Evolutionary conservation across 192 early-diverging fungal genomes (phyloP), one percentile per base, ranked within the genome.

Genomic region (Martensiomyces pterosporus): DNA sequence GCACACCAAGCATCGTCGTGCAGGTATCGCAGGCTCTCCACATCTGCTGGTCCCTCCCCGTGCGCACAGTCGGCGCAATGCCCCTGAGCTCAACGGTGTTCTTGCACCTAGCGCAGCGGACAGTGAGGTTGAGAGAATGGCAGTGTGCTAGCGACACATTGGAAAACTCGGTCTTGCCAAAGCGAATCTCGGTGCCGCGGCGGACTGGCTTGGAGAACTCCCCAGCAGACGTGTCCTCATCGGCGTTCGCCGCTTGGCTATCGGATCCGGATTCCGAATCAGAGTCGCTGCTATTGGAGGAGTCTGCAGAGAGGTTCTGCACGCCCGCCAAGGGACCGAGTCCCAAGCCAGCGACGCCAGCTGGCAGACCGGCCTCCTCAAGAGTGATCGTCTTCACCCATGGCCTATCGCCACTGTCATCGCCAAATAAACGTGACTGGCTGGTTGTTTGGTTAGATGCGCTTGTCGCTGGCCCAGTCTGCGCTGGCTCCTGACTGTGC

Each of bases 71-170:
- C 18, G 61, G 56, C 5, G 58, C 12, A 0, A 88, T 55, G n/a
- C 81, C 68, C 24, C 67, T 72, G n/a, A 86, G 46, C 34, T 86
- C 88, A 1, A 83, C 57, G 0, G 76, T 59, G 34, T 63, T 48
- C 53, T 88, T 91, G 79, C 92, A 94, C 1, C 89, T 76, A n/a
- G 45, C 63, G 52, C 92, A 94, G 10, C 80, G 79, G 5, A 90
- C 81, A 0, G 79, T 39, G 6, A 92, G 27, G 38, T 71, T 80
- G 7, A 93, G 79, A 3, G 72, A 69, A 2, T 67, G 61, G 61
- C 85, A 86, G 49, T 83, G 67, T 4, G 89, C 51, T 4, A 93
- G 53, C 0, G 86, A 70, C 10, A 94, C 79, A 49, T 82, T 79
- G n/a, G 76, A 72, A 9, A 92, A 42, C 4, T 68, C 40, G 0